Evolutionary conservation across 2,329 filamentous ascomycete species (phyloP), one percentile per base, ranked within the genome.

Genomic region (Colletotrichum karsti): DNA sequence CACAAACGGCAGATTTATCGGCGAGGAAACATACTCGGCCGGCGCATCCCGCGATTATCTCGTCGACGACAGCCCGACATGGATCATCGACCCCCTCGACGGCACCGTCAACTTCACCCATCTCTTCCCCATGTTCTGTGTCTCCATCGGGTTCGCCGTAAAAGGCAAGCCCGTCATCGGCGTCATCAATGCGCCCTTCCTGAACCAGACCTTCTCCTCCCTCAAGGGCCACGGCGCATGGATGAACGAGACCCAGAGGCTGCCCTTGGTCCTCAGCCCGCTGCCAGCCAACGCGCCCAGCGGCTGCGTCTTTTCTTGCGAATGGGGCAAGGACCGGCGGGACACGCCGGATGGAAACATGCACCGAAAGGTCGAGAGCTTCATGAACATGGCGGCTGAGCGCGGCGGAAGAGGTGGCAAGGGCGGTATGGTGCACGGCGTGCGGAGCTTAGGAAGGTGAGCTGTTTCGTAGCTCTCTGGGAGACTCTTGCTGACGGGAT

Each of bases 71-170:
- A 73, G 80, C 1, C 92, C 92, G 46, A 93, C 92, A 33, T 94
- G 92, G 92, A 89, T 90, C 73, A 86, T 94, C 42, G 92, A 95
- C 77, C 92, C 92, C 9, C 84, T 94, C 28, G 92, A 94, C 74
- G 92, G 91, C 82, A 94, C 92, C 3, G 91, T 94, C 67, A 94
- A 94, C 82, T 94, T 92, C 80, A 93, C 92, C 30, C 92, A 94
- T 77, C 85, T 93, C 6, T 93, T 93, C 75, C 91, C 91, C 66
- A 93, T 93, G 90, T 94, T 93, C 80, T 94, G 92, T 77, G 90
- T 94, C 46, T 93, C 90, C 37, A 93, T 94, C 73, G 92, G 85
- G 54, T 90, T 94, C 74, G 82, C 91, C 24, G 74, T 92, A 61
- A 78, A 85, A 18, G 83, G 86, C 7, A 78, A 82, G 28, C 90